Evolutionary conservation across 179 eudicot genomes (phyloP), one percentile per base, ranked within the genome.

Genomic region (Camellia oleifera): DNA sequence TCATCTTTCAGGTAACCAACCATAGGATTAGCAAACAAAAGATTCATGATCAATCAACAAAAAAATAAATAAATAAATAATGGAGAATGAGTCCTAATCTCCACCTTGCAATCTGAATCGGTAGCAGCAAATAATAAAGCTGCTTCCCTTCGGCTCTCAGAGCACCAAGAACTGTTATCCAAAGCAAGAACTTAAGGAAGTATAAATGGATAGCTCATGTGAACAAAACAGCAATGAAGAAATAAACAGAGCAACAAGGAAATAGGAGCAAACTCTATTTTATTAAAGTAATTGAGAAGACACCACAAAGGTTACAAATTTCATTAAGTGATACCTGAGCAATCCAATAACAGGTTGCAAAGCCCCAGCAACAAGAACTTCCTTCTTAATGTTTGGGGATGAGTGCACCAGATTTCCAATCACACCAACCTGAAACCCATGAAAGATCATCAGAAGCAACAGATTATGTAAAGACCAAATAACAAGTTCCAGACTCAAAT

Each of bases 361-460:
- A 58, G 99, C 99, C 69, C 99, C 99, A 61, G 96, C 96, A 77
- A 81, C 84, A 77, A 96, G 90, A 69, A 96, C 99, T 76, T 90
- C 96, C 84, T 86, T 94, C 88, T 96, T 96, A 12, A 96, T 92
- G 83, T 84, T 84, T 61, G 97, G 99, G 15, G 99, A 96, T 44
- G 99, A 96, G 85, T 96, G 99, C 69, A 96, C 99, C 86, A 96
- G 82, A 88, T 96, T 96, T 60, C 99, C 99, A 81, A 96, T 92
- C 44, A 96, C 98, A 77, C 99, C 99, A 85, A 94, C 99, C 99
- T 96, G 88, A 75, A 77, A 81, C 46, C 7, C 20, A 83, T 10
- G 26, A 72, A 67, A 64, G 26, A 58, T 58, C 45, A 53, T 67
- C 69, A 32, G 44, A 74, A 56, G 63, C 82, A 23, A 74, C 32